phyloP scores from a whole-genome alignment of 768 basidiomycete genomes.

The Mycena venus region DNA sequence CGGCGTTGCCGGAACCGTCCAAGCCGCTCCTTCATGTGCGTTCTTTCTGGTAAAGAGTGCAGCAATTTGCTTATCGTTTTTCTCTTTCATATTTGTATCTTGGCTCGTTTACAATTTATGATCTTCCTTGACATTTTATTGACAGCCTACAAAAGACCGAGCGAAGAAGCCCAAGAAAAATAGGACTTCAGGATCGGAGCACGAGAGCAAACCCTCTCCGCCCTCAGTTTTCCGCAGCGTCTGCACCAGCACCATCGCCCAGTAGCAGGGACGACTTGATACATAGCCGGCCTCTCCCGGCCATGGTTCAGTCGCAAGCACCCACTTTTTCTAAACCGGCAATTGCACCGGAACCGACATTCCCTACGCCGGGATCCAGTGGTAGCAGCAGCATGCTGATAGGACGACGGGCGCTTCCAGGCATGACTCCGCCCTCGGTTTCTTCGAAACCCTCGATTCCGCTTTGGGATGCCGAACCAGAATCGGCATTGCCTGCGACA shows the following conservation, averaged over 20 bases:
- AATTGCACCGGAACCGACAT: neutral
- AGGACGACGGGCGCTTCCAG: constrained; percentile 8
- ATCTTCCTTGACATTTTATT: constrained; percentile 39
- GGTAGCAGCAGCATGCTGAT: neutral
- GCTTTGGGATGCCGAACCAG: neutral
- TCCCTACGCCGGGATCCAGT: neutral
- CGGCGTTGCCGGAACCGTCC: constrained; percentile 60
- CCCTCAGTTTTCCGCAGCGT: neutral
- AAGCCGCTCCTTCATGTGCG: constrained; percentile 90
- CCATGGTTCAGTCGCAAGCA: neutral
- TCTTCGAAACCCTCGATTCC: constrained; percentile 10
- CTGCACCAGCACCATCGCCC: neutral
- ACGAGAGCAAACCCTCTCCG: neutral
- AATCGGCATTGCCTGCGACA: constrained; percentile 23
- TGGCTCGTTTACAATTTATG: constrained; percentile 43
- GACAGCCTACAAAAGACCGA: constrained; percentile 82
- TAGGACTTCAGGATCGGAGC: constrained; percentile 36
- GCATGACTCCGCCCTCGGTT: constrained; percentile 17
- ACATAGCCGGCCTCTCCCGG: constrained; percentile 7
- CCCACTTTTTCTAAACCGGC: neutral
- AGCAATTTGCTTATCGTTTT: constrained; percentile 58
- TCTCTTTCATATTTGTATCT: constrained; percentile 7
- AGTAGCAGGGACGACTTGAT: neutral
- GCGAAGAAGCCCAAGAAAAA: constrained; percentile 76
- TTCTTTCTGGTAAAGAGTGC: constrained; percentile 71